Evolutionary conservation across 176 grass and related monocot species (phyloP), one percentile per base, ranked within the genome.

Genomic region (Chrysopogon serrulatus): DNA sequence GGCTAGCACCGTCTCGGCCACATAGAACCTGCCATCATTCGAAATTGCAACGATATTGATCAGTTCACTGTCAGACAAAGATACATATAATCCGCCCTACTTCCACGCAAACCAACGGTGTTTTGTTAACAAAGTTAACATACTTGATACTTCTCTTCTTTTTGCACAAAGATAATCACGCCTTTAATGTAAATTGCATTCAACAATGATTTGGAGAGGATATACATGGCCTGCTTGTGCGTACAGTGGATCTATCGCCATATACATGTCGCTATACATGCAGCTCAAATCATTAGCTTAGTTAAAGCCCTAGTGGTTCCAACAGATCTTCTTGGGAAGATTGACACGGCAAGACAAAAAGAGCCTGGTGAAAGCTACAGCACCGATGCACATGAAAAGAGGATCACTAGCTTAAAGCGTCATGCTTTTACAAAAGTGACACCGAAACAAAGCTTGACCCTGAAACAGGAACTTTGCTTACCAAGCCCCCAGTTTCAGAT

Each of bases 1-100:
- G 28, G 92, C 95, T 74, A 97, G 68, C 31, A 97, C 72, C 63
- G 90, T 94, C 90, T 97, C 95, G 39, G 92, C 95, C 65, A 63
- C 92, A 68, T 97, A 97, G 81, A 97, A 97, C 84, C 95, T 97
- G 88, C 14, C n/a, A 61, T 65, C 11, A 73, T 65, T 80, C 33
- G 24, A 59, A 26, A 65, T 37, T 12, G 10, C 16, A 86, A 33
- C 59, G 16, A 65, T 1, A 56, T 26, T 2, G n/a, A 71, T 62
- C 68, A 68, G 60, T 15, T 35, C 27, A 34, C 19, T 60, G 35
- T 56, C 70, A 39, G 8, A 81, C 35, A 81, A 59, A 36, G 71
- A 47, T 60, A 19, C 24, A 28, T 6, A 9, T 39, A 21, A 40
- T 66, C 34, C 0, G 33, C 78, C 9, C 33, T 76, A 26, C 23